Conservation (phyloP, 257 asterid species). For the Gardenia jasminoides region DNA sequence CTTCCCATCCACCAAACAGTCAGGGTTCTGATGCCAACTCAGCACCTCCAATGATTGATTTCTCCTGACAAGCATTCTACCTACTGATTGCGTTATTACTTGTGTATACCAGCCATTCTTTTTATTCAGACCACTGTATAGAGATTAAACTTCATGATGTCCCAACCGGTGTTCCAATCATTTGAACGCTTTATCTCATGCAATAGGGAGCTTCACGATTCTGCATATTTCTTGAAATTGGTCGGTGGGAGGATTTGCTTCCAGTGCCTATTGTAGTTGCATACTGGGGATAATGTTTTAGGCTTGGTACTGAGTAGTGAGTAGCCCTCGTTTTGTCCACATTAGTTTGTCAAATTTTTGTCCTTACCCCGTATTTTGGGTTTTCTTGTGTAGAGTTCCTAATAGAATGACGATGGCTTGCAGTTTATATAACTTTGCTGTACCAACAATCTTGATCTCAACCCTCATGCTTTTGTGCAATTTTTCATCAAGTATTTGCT, state of each 20-base stretch:
- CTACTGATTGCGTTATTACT: neutral
- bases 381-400: neutral
- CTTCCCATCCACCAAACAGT: conserved; percentile 34
- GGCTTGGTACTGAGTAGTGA: neutral
- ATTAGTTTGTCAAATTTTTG: neutral
- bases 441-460: neutral
- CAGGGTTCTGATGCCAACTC: conserved; percentile 40
- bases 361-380: neutral
- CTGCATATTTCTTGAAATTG: neutral
- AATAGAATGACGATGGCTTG: conserved; percentile 4
- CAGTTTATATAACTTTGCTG: neutral
- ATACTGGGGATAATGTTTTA: neutral
- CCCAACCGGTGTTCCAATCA: neutral
- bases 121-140: neutral
- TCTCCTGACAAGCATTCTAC: conserved; percentile 37
- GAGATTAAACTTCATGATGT: neutral
- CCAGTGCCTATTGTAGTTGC: neutral
- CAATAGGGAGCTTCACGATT: neutral
- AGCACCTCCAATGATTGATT: conserved; percentile 68
- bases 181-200: neutral
- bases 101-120: neutral
- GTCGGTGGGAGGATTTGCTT: neutral
- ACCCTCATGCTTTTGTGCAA: neutral
- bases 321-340: neutral
- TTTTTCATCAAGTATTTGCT: neutral